Evolutionary conservation across 805 yeast species (phyloP), one percentile per base, ranked within the genome.

Genomic region (Komagataella kurtzmanii): DNA sequence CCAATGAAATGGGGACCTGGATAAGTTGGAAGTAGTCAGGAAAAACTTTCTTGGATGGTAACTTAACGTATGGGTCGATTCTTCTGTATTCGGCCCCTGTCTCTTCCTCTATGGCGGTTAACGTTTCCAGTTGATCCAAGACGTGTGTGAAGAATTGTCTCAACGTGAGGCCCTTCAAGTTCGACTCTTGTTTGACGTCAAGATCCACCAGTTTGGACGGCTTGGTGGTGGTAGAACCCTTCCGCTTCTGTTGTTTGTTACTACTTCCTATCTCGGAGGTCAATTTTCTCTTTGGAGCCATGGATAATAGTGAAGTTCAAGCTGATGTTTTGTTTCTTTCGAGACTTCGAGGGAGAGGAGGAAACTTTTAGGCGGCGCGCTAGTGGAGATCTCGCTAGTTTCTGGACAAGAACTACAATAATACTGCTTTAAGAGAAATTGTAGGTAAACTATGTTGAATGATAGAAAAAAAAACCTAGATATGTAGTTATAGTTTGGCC

Each of bases 11-110:
- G 2, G 96, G 95, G 19, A 67, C 67, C 51, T 70, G 66, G 47
- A 87, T 80, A 51, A 80, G 69, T 53, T 77, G 75, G 62, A 83
- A 87, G 64, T 88, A 89, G 61, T 88, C 95, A 0, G 96, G 89
- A 60, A 85, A 88, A 48, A 77, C 66, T 61, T 83, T 81, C 57
- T 81, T 79, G 23, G 85, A 75, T 6, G 96, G 97, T 44, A 88
- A 71, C 57, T 79, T 81, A 55, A 81, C 40, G 14, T 30, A 30
- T 10, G 40, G 40, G 14, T 30, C 40, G 14, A 30, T 30, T 30
- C 40, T 30, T 30, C 40, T 30, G 12, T 30, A 30, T 30, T 30
- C 40, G 40, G n/a, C 40, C 3, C 40, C 40, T 14, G 40, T 30
- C 40, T 30, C 40, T 30, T 30, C 40, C 14, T 30, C 40, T 7